These are phyloP conservation scores for Globisporangium viniferum DNA, from an alignment of 352 stramenopile species.

Conservation along the genomic window DNA sequence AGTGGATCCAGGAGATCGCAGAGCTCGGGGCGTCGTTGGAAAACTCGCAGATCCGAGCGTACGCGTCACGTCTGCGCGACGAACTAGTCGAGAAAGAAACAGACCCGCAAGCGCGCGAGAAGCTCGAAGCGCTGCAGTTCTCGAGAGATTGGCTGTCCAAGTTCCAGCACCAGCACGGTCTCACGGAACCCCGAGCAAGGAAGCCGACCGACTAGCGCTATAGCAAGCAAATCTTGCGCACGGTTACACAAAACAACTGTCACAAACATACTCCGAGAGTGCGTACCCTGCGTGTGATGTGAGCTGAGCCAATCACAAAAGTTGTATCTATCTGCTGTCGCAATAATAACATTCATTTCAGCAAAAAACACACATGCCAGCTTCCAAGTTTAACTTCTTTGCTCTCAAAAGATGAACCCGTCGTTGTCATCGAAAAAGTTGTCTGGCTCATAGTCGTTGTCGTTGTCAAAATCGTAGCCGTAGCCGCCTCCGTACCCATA, in stretches of 20 bases:
- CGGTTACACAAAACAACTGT: neutral
- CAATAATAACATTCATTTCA: neutral
- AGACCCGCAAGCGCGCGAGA: constrained; percentile 8
- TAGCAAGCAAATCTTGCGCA: too few relatives aligned
- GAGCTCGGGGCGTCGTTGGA: neutral
- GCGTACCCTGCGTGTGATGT: neutral
- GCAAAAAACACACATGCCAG: too few relatives aligned
- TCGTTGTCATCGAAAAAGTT: constrained; percentile 17
- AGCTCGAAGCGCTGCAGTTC: constrained; percentile 11
- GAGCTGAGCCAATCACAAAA: neutral
- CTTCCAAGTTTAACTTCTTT: too few relatives aligned
- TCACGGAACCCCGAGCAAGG: neutral
- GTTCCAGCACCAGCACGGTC: constrained; percentile 5
- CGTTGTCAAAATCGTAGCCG: constrained; percentile 14
- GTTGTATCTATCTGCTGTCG: neutral
- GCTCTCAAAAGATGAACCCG: neutral
- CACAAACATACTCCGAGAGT: too few relatives aligned
- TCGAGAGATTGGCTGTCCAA: constrained; percentile 8
- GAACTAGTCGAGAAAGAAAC: constrained; percentile 3
- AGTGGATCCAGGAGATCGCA: constrained; percentile 3
- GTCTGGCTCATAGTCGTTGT: constrained; percentile 14
- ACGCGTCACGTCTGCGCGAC: constrained; percentile 6
- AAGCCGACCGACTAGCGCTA: neutral
- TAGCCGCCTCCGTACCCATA: constrained; percentile 8
- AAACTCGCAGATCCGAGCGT: constrained; percentile 8